Conservation (phyloP, 2,329 filamentous ascomycete genomes). For the Aquanectria penicillioides region DNA sequence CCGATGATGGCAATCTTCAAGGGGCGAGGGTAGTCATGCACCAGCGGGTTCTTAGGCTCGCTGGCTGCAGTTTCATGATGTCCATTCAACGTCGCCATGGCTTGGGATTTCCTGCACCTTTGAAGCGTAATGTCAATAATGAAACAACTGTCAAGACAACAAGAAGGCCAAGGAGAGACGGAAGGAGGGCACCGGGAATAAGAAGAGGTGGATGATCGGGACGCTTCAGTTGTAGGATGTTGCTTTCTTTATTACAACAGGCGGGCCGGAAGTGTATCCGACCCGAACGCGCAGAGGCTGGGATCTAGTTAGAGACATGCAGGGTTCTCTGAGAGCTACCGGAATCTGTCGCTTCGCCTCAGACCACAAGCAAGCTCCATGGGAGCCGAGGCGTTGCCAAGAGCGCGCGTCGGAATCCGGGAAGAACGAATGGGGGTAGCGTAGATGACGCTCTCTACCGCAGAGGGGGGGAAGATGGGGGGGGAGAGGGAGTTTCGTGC, state of each 20-base stretch:
- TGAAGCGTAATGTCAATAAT: not conserved
- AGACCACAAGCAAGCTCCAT: too few species aligned
- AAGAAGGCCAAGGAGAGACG: not conserved
- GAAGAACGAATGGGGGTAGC: not conserved
- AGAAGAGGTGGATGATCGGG: slow-evolving; percentile 1
- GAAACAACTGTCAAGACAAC: not conserved
- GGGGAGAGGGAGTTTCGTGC: not conserved
- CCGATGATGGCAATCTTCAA: slow-evolving; percentile 27
- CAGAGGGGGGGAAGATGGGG: too few species aligned
- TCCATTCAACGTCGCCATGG: slow-evolving; percentile 15
- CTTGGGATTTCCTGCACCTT: not conserved
- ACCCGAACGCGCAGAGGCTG: not conserved
- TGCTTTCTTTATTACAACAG: slow-evolving; percentile 10
- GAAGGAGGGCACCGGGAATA: not conserved
- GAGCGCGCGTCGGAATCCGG: slow-evolving; percentile 4
- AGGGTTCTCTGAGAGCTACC: not conserved
- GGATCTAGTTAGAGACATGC: not conserved
- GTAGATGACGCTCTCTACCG: not conserved
- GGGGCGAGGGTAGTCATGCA: slow-evolving; percentile 20
- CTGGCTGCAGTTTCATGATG: slow-evolving; percentile 14
- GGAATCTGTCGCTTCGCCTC: too few species aligned
- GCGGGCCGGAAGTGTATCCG: not conserved
- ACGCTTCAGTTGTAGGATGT: not conserved
- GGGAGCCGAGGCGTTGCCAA: not conserved
- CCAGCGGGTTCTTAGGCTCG: slow-evolving; percentile 17